Conservation (phyloP, 306 rosid species). For the Medicago ruthenica region DNA sequence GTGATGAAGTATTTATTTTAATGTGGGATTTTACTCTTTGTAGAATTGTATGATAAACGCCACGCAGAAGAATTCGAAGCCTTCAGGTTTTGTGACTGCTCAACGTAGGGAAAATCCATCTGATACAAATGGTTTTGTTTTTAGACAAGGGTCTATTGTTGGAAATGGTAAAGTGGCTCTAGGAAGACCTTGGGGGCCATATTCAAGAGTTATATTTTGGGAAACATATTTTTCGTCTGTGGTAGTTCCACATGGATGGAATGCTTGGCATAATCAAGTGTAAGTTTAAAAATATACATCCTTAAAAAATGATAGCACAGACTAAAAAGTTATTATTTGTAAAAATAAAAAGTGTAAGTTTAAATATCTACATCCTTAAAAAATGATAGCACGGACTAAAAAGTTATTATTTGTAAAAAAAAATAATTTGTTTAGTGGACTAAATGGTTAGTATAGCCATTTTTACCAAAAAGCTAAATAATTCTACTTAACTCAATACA, state of each 20-base stretch:
- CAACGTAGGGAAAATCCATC: not conserved
- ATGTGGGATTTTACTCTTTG: not conserved
- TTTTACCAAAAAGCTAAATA: too few species aligned
- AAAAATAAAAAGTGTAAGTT: too few species aligned
- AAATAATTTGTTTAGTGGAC: too few species aligned
- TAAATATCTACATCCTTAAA: too few species aligned
- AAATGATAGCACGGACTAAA: too few species aligned
- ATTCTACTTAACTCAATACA: too few species aligned
- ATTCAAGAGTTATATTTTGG: slow-evolving; percentile 2
- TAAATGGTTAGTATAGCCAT: too few species aligned
- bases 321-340: too few species aligned
- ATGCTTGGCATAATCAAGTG: not conserved
- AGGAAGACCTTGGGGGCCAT: slow-evolving; percentile 1
- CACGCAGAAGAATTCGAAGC: not conserved
- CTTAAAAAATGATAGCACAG: too few species aligned
- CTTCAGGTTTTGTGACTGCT: not conserved
- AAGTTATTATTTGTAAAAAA: too few species aligned
- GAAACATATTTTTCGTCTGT: not conserved
- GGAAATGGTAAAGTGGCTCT: not conserved
- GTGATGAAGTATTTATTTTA: too few species aligned
- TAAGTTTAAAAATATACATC: not conserved
- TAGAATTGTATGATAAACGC: not conserved
- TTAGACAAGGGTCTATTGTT: not conserved
- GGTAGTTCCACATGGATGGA: not conserved
- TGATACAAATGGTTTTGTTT: not conserved